Evolutionary conservation across 805 yeast genomes (phyloP).

Genomic region (Cyberlindnera petersonii): DNA sequence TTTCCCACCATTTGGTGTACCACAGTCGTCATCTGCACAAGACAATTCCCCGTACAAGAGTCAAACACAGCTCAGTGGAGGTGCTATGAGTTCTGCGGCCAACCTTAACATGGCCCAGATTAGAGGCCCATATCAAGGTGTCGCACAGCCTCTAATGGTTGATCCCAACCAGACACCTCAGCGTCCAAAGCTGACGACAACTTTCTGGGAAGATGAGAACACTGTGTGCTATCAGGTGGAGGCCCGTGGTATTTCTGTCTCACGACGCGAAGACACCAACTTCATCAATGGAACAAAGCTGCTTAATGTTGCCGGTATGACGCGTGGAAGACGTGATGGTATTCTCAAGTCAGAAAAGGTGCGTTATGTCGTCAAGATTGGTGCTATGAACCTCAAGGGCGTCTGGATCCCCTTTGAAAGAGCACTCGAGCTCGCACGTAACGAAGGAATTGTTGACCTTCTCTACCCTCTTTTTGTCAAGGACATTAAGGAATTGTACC

Average conservation of each 20-base stretch:
- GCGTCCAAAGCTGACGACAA: slow-evolving; percentile 59
- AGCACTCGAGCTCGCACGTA: slow-evolving; percentile 64
- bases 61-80: slow-evolving; percentile 3
- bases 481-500: slow-evolving; percentile 47
- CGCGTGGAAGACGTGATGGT: slow-evolving; percentile 70
- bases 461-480: slow-evolving; percentile 59
- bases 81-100: slow-evolving; percentile 10
- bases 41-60: slow-evolving; percentile 11
- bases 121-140: slow-evolving; percentile 16
- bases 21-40: slow-evolving; percentile 4
- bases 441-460: slow-evolving; percentile 58
- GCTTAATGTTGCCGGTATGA: slow-evolving; percentile 68
- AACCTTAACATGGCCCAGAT: slow-evolving; percentile 16
- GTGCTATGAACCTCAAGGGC: slow-evolving; percentile 72
- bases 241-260: slow-evolving; percentile 62
- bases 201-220: slow-evolving; percentile 75
- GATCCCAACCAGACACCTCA: slow-evolving; percentile 30
- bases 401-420: slow-evolving; percentile 76
- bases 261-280: slow-evolving; percentile 66
- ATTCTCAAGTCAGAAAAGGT: slow-evolving; percentile 63
- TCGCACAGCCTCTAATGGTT: slow-evolving; percentile 19
- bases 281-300: slow-evolving; percentile 71
- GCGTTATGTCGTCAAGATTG: slow-evolving; percentile 67
- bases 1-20: slow-evolving; percentile 15
- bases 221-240: slow-evolving; percentile 71